phyloP scores from a whole-genome alignment of 1,139 yeast genomes.

The Taphrina deformans region DNA sequence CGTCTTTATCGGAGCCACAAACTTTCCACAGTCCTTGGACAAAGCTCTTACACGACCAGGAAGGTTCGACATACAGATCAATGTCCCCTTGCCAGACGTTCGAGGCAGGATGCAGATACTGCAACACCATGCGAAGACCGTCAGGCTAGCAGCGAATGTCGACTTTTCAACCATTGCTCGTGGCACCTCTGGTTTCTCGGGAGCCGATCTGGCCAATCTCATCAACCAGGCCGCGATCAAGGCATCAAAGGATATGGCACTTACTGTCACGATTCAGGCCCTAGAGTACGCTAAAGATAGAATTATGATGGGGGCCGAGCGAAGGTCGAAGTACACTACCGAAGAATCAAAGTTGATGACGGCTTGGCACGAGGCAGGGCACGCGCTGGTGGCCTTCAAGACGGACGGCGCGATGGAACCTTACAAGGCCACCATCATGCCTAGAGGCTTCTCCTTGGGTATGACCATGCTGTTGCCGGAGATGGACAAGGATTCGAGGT shows the following conservation, averaged over 20 bases:
- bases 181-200: slow-evolving; percentile 96
- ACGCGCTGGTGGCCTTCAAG: slow-evolving; percentile 94
- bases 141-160: slow-evolving; percentile 78
- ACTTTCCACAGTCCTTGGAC: slow-evolving; percentile 94
- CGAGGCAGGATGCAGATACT: slow-evolving; percentile 93
- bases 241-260: slow-evolving; percentile 90
- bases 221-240: slow-evolving; percentile 98
- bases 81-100: slow-evolving; percentile 95
- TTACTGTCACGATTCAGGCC: slow-evolving; percentile 85
- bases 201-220: slow-evolving; percentile 92
- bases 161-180: slow-evolving; percentile 88
- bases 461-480: slow-evolving; percentile 96
- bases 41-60: slow-evolving; percentile 98
- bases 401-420: slow-evolving; percentile 95
- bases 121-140: slow-evolving; percentile 87
- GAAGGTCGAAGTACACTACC: slow-evolving; percentile 94
- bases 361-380: slow-evolving; percentile 99
- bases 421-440: slow-evolving; percentile 93
- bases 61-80: slow-evolving; percentile 92
- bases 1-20: slow-evolving; percentile 95
- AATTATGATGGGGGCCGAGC: slow-evolving; percentile 96
- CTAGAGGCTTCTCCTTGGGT: slow-evolving; percentile 95
- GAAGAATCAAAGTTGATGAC: slow-evolving; percentile 92
- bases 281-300: slow-evolving; percentile 99
- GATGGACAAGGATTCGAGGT: slow-evolving; percentile 95